phyloP scores from a whole-genome alignment of 495 filamentous ascomycete species.

The Penicillium chermesinum region DNA sequence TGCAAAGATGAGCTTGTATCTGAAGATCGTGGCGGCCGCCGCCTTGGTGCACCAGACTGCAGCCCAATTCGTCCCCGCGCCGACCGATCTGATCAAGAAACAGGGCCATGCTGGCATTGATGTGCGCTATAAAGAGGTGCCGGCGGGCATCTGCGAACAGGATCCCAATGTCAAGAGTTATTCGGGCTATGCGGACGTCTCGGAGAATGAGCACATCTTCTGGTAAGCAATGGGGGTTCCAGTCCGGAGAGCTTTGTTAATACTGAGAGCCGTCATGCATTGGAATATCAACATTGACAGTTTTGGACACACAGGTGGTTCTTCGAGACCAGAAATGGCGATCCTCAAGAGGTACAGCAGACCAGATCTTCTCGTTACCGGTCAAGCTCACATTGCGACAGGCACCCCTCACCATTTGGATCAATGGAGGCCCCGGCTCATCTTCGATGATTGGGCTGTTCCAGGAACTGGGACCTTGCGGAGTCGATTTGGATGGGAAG shows the following conservation, averaged over 20 bases:
- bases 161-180: slow-evolving; percentile 61
- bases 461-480: slow-evolving; percentile 59
- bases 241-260: neutral
- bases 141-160: slow-evolving; percentile 59
- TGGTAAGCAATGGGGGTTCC: slow-evolving; percentile 33
- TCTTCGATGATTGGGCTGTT: slow-evolving; percentile 60
- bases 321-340: slow-evolving; percentile 52
- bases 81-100: slow-evolving; percentile 47
- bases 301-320: slow-evolving; percentile 41
- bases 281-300: neutral
- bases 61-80: slow-evolving; percentile 57
- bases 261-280: neutral
- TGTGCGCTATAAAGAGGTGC: slow-evolving; percentile 58
- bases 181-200: slow-evolving; percentile 62
- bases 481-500: slow-evolving; percentile 44
- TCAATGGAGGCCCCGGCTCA: slow-evolving; percentile 56
- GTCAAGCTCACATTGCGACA: slow-evolving; percentile 2
- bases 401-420: slow-evolving; percentile 59
- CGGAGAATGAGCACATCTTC: slow-evolving; percentile 58
- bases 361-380: neutral
- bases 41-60: slow-evolving; percentile 4
- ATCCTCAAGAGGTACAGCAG: slow-evolving; percentile 35
- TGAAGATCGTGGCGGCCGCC: neutral
- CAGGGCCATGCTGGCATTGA: slow-evolving; percentile 48
- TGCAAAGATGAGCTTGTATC: slow-evolving; percentile 10